Evolutionary conservation across 768 basidiomycete species (phyloP), one percentile per base, ranked within the genome.

Genomic region (Arthromyces matolae): DNA sequence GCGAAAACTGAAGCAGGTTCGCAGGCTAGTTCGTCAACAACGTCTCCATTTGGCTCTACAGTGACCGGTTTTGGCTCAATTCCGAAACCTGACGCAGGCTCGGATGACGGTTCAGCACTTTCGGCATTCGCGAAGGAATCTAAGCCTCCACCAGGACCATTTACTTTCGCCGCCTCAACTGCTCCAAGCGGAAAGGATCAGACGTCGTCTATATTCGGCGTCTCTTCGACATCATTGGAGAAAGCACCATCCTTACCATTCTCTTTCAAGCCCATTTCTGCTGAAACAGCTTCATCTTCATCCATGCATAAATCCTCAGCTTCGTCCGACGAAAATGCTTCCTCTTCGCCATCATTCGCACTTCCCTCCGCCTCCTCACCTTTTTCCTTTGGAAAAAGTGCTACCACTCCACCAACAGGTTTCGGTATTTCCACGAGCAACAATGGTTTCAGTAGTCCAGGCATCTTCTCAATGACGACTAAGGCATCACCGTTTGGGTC

Each of bases 401-500:
- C 48, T 31, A 31, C 28, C 32, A 25, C 42, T n/a, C n/a, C n/a
- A n/a, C n/a, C n/a, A n/a, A n/a, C n/a, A n/a, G n/a, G n/a, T n/a
- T n/a, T n/a, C 24, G 39, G 39, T 22, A 27, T 36, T 14, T 41
- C 47, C 19, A 49, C 46, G 3, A 52, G 19, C 12, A 41, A 24
- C 5, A 14, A 31, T 25, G 22, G 37, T 7, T 18, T 22, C 23
- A 45, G 24, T 41, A 19, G 28, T 16, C 33, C 42, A 22, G 48
- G 47, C n/a, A n/a, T n/a, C 18, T 31, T 47, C 14, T 42, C 51
- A 32, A 12, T 45, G 14, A 18, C 50, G 5, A 31, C 45, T 10
- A 44, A 53, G 20, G 33, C 52, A 28, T 58, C 62, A 38, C 35
- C 57, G 1, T 70, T 70, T 40, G 63, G 62, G n/a, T 58, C 60